Evolutionary conservation across 352 stramenopile species (phyloP).

Genomic region (Phytopythium litorale): DNA sequence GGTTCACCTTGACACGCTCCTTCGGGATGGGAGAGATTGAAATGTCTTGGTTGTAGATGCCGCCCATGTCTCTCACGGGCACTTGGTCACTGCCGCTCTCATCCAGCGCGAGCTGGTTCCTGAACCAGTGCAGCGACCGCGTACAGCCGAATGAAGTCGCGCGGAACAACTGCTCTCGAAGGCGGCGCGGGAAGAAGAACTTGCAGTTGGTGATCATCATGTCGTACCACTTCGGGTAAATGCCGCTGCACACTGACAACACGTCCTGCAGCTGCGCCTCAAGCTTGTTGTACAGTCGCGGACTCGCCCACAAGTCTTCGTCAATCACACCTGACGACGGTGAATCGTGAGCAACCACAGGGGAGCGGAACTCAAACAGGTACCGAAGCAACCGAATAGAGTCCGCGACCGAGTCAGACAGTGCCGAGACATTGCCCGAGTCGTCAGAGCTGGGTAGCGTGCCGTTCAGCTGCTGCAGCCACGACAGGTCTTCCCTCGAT

Average conservation of each 20-base stretch:
- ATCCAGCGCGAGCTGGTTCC: slow-evolving; percentile 60
- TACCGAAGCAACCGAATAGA: slow-evolving; percentile 54
- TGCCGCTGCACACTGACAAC: slow-evolving; percentile 76
- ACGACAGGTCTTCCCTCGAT: slow-evolving; percentile 12
- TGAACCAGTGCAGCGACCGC: slow-evolving; percentile 79
- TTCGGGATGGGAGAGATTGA: slow-evolving; percentile 81
- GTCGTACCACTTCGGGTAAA: slow-evolving; percentile 81
- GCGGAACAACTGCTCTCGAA: slow-evolving; percentile 70
- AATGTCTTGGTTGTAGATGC: slow-evolving; percentile 77
- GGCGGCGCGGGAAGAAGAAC: slow-evolving; percentile 76
- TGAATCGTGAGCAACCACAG: neutral
- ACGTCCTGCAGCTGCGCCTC: slow-evolving; percentile 78
- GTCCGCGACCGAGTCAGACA: slow-evolving; percentile 33
- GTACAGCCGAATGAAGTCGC: slow-evolving; percentile 79
- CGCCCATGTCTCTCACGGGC: slow-evolving; percentile 13
- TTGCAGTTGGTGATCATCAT: slow-evolving; percentile 67
- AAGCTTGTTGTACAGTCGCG: slow-evolving; percentile 77
- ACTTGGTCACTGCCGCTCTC: slow-evolving; percentile 18
- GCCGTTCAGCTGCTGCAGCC: slow-evolving; percentile 13
- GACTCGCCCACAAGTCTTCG: slow-evolving; percentile 61
- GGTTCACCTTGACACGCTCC: slow-evolving; percentile 81
- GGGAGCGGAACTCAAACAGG: slow-evolving; percentile 45
- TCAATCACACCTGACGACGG: slow-evolving; percentile 7
- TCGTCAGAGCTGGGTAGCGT: neutral
- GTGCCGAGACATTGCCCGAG: neutral